Evolutionary conservation across 306 rosid species (phyloP).

Genomic region (Hippophae rhamnoides): DNA sequence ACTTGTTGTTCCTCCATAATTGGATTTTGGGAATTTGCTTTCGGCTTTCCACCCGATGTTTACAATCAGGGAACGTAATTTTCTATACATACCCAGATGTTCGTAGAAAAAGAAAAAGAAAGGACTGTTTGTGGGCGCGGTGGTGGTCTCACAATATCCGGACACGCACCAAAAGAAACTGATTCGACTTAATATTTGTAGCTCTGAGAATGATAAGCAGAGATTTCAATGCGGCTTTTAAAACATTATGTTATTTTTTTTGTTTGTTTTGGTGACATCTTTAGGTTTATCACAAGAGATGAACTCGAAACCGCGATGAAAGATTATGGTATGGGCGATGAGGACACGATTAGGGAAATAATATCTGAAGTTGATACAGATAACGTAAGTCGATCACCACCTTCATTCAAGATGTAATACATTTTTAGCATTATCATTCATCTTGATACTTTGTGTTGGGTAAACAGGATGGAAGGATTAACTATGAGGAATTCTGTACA

Average conservation of each 20-base stretch:
- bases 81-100: no score
- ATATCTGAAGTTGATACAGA: slow-evolving; percentile 85
- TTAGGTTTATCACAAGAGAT: slow-evolving; percentile 84
- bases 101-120: no score
- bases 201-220: no score
- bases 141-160: no score
- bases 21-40: no score
- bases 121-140: no score
- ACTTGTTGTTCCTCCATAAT: no score
- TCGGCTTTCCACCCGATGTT: no score
- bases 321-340: slow-evolving; percentile 78
- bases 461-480: slow-evolving; percentile 81
- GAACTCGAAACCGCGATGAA: slow-evolving; percentile 79
- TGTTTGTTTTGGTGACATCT: not conserved
- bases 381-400: slow-evolving; percentile 40
- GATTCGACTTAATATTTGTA: no score
- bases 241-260: not conserved
- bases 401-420: slow-evolving; percentile 1
- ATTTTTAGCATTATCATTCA: slow-evolving; percentile 3
- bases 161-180: no score
- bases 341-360: slow-evolving; percentile 63
- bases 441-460: slow-evolving; percentile 4
- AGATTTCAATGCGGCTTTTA: no score
- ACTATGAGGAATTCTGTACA: slow-evolving; percentile 68
- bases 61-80: no score